These are phyloP conservation scores for Berberis thunbergii DNA, from an alignment of 164 flowering plant genomes.

Conservation along the genomic window DNA sequence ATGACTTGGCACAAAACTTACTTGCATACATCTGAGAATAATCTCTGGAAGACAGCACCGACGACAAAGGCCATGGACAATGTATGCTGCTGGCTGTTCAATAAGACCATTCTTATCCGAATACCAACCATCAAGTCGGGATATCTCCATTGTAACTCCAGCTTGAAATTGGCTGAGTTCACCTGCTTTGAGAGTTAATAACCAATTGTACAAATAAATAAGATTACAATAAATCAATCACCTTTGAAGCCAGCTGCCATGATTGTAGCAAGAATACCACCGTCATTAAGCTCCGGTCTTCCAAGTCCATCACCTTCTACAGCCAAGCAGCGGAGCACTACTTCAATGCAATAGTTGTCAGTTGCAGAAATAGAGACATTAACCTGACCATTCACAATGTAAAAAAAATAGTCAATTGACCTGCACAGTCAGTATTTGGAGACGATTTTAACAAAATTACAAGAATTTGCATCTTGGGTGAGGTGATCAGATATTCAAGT, in stretches of 20 bases:
- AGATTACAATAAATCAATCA: conserved; percentile 12
- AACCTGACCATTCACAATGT: conserved; percentile 34
- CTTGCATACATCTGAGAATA: conserved; percentile 94
- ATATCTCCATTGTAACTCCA: conserved; percentile 90
- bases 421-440: background rate
- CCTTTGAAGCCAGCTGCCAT: conserved; percentile 97
- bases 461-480: no score
- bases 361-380: conserved; percentile 51
- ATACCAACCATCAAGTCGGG: conserved; percentile 93
- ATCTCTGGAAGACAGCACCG: conserved; percentile 89
- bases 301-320: conserved; percentile 83
- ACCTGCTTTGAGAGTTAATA: conserved; percentile 34
- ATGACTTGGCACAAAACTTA: conserved; percentile 6
- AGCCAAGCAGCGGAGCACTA: conserved; percentile 78
- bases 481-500: no score
- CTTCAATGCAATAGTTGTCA: conserved; percentile 67
- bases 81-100: conserved; percentile 63
- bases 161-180: conserved; percentile 82
- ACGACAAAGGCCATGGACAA: conserved; percentile 86
- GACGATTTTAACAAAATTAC: no score
- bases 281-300: conserved; percentile 49
- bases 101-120: conserved; percentile 51
- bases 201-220: background rate
- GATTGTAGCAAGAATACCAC: conserved; percentile 78
- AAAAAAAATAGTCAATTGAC: background rate